A percentile compares a stretch with the other conserved stretches of the same genome.
Evolutionary conservation across 208 protist genomes (phyloP).

Genomic region (Porcisia hertigi): DNA sequence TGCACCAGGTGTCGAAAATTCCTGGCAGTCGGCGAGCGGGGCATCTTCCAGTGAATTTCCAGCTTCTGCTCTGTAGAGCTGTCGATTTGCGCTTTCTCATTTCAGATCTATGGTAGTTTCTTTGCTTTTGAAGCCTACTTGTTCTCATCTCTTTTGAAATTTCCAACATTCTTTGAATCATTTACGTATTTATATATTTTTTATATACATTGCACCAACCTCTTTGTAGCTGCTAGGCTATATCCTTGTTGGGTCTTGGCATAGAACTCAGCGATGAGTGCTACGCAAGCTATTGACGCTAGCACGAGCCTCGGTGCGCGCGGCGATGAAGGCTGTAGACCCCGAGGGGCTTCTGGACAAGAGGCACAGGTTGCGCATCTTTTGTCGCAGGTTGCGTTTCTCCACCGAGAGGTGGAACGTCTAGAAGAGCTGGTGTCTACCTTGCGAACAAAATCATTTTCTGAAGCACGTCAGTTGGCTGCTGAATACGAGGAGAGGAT

Average conservation of each 20-base stretch:
- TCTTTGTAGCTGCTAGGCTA: background rate
- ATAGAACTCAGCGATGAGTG: slow-evolving; percentile 3
- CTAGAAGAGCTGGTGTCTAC: slow-evolving; percentile 51
- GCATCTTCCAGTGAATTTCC: no score
- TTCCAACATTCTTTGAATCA: no score
- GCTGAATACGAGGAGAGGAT: slow-evolving; percentile 58
- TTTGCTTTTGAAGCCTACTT: no score
- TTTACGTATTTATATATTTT: no score
- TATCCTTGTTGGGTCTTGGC: background rate
- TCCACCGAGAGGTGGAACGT: slow-evolving; percentile 82
- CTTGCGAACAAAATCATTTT: slow-evolving; percentile 32
- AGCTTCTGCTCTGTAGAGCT: no score
- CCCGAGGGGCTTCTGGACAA: background rate
- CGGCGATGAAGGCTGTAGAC: background rate
- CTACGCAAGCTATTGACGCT: background rate
- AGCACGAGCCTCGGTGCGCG: background rate
- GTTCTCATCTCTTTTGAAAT: no score
- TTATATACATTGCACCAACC: no score
- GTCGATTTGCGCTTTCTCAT: no score
- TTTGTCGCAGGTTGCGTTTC: slow-evolving; percentile 72
- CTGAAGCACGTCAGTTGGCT: slow-evolving; percentile 29
- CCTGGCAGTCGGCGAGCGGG: no score
- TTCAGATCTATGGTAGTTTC: no score
- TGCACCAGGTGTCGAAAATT: no score
- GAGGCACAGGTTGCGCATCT: slow-evolving; percentile 53